Evolutionary conservation across 805 yeast species (phyloP).

Genomic region (Metschnikowia continentalis): DNA sequence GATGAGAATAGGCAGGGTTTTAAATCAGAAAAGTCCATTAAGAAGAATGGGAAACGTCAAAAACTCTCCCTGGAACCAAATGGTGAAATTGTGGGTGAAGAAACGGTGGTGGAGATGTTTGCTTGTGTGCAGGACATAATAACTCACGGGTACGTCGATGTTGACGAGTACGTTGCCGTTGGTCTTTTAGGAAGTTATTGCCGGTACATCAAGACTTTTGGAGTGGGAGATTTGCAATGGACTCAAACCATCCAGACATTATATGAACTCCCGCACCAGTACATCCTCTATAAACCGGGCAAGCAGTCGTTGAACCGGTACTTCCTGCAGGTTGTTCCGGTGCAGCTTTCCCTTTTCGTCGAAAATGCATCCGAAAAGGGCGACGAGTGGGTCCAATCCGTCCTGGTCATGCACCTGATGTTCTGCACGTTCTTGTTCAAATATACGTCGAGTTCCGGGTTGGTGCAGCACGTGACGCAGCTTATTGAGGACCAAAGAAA

Average conservation of each 20-base stretch:
- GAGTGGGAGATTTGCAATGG: constrained; percentile 19
- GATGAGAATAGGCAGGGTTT: no score
- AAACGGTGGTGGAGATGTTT: constrained; percentile 12
- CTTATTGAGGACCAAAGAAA: not conserved
- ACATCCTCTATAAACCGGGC: constrained; percentile 21
- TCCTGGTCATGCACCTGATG: constrained; percentile 4
- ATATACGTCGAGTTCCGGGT: not conserved
- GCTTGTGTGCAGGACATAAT: constrained; percentile 19
- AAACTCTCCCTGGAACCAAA: no score
- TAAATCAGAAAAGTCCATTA: no score
- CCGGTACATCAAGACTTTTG: not conserved
- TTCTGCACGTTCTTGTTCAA: constrained; percentile 8
- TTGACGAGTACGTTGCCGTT: constrained; percentile 30
- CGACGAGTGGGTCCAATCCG: not conserved
- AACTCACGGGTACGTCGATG: constrained; percentile 25
- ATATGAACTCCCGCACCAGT: constrained; percentile 21
- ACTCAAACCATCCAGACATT: constrained; percentile 21
- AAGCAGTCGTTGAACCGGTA: constrained; percentile 30
- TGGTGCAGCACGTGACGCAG: constrained; percentile 1
- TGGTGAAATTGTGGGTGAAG: not conserved
- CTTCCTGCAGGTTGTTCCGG: constrained; percentile 22
- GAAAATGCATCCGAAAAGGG: not conserved
- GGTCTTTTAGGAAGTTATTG: constrained; percentile 23
- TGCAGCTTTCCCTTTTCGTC: constrained; percentile 8
- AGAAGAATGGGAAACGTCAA: no score